Base-by-base conservation (phyloP, 225 moss, liverwort and hornwort species). In the Antitrichia curtipendula region DNA sequence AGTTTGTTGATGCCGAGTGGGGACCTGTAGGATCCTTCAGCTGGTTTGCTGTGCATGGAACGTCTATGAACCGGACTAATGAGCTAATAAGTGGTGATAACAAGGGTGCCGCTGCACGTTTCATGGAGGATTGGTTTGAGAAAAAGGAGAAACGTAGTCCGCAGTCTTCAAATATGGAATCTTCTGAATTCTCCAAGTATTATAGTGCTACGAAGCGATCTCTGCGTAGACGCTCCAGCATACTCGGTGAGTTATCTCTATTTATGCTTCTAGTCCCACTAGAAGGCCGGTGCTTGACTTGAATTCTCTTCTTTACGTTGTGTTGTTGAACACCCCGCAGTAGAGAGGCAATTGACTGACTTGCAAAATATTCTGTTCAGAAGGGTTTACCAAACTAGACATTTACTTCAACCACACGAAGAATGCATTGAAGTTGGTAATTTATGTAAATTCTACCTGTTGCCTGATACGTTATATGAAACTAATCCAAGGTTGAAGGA, bases 21-120 rank as follows among this genome's bases (percentile, higher is more conserved):
- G 97, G 96, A 83, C 94, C 94, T 59, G 96, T 96, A 22, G 99
- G 96, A 56, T 89, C 99, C 53, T 97, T 99, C 92, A 96, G 91
- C 90, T 99, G 99, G 99, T 99, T 99, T 93, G 89, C 99, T 77
- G 97, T 97, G 53, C 99, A 99, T 86, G 97, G 99, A 84, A 99
- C 99, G n/a, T 97, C 99, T 40, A 99, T 99, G 99, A 99, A 96
- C 81, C 95, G 97, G 78, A 99, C 97, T 31, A 99, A 99, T 89
- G 58, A 84, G 52, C 91, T 99, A 49, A 96, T 99, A 68, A 99
- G 99, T 91, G 97, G 99, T 80, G 99, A 99, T 85, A 99, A 99
- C 86, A 99, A 99, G 87, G 99, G 99, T 36, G 96, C 97, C 66
- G 99, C 99, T 71, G 92, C 99, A 52, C 97, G 97, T 38, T 97